Conservation (phyloP, 257 asterid genomes). For the Craterostigma plantagineum region DNA sequence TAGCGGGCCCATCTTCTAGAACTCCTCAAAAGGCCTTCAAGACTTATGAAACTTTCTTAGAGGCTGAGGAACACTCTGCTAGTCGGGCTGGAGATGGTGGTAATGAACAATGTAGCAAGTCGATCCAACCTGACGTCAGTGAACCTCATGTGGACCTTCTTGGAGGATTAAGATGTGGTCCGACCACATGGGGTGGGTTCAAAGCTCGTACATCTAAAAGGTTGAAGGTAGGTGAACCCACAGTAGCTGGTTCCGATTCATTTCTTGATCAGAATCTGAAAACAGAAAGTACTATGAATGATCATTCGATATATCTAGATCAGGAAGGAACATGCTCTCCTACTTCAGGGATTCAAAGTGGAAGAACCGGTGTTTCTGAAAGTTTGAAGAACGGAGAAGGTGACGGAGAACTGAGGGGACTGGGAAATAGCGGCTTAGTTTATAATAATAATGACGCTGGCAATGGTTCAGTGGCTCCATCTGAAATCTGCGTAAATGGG, state of each 20-base stretch:
- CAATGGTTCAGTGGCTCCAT: slow-evolving; percentile 16
- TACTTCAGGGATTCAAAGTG: no score
- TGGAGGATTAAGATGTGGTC: slow-evolving; percentile 51
- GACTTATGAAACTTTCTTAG: slow-evolving; percentile 6
- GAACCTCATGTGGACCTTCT: slow-evolving; percentile 41
- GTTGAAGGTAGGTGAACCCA: slow-evolving; percentile 40
- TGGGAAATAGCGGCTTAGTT: no score
- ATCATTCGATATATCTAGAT: slow-evolving; percentile 17
- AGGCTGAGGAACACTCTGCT: slow-evolving; percentile 7
- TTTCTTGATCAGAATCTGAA: slow-evolving; percentile 19
- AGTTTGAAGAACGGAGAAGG: slow-evolving; percentile 6
- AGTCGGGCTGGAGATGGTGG: slow-evolving; percentile 19
- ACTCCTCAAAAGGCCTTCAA: slow-evolving; percentile 17
- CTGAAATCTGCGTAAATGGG: slow-evolving; percentile 19
- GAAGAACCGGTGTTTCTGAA: no score
- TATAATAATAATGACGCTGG: slow-evolving; percentile 10
- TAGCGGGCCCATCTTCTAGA: slow-evolving; percentile 35
- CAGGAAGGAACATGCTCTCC: slow-evolving; percentile 15
- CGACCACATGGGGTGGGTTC: slow-evolving; percentile 84
- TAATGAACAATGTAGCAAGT: slow-evolving; percentile 22
- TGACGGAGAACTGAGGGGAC: no score
- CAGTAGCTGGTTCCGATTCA: slow-evolving; percentile 21
- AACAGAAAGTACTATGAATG: slow-evolving; percentile 24
- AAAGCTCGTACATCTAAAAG: slow-evolving; percentile 70
- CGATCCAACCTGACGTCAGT: slow-evolving; percentile 13